Conservation (phyloP, 164 flowering plant species). For the Nymphaea thermarum region DNA sequence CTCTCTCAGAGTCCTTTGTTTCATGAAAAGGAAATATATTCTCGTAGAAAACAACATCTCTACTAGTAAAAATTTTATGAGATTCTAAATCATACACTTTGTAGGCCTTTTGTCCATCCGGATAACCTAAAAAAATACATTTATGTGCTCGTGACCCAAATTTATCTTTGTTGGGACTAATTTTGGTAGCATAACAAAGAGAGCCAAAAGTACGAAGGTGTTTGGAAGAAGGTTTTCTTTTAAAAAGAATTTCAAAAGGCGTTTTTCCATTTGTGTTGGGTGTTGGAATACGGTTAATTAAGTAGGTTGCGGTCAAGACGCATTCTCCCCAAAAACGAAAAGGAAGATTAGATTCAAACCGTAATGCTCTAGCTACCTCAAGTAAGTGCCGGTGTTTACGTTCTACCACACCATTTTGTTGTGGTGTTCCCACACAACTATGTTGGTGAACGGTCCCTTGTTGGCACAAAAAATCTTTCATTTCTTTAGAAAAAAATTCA, state of each 20-base stretch:
- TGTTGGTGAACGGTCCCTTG: neutral
- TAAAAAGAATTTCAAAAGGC: neutral
- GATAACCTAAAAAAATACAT: neutral
- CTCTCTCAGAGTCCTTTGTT: neutral
- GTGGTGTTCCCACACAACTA: neutral
- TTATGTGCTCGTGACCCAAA: neutral
- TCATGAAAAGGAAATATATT: neutral
- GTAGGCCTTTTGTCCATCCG: neutral
- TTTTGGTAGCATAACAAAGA: neutral
- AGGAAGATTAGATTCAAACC: neutral
- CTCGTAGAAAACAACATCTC: neutral
- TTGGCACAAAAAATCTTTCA: neutral
- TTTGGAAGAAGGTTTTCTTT: neutral
- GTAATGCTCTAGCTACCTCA: neutral
- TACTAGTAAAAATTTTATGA: neutral
- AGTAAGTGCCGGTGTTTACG: conserved; percentile 1
- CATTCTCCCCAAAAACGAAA: neutral
- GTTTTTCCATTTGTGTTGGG: neutral
- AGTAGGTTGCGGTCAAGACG: neutral
- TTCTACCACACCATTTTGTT: neutral
- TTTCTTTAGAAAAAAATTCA: conserved; percentile 1
- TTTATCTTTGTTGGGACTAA: neutral
- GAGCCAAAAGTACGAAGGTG: neutral
- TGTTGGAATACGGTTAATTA: neutral
- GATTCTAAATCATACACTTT: neutral